These are phyloP conservation scores for Yamadazyma diddensiae DNA, from an alignment of 1,139 yeast genomes.

Conservation along the genomic window DNA sequence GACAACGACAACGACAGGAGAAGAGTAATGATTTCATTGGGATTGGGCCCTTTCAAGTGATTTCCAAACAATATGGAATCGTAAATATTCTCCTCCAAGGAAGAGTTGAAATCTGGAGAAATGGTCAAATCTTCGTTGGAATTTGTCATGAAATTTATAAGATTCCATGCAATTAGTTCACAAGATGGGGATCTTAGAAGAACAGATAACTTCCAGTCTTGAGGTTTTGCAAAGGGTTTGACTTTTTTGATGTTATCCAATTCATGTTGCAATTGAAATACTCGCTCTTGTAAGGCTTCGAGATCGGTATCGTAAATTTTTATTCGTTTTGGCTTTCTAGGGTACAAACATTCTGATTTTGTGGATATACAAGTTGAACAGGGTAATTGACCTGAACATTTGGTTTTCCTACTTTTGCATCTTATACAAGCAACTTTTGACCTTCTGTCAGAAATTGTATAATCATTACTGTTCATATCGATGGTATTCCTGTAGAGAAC, in stretches of 20 bases:
- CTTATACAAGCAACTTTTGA: slow-evolving; percentile 22
- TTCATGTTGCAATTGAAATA: slow-evolving; percentile 14
- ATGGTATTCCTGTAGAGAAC: too few relatives aligned
- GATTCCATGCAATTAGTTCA: slow-evolving; percentile 27
- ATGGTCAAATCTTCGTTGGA: slow-evolving; percentile 12
- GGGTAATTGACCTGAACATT: slow-evolving; percentile 25
- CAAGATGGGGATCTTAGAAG: slow-evolving; percentile 25
- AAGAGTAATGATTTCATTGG: slow-evolving; percentile 2
- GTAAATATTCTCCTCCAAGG: slow-evolving; percentile 23
- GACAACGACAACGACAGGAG: background rate
- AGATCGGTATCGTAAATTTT: slow-evolving; percentile 22
- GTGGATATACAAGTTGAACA: slow-evolving; percentile 19
- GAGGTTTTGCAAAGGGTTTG: slow-evolving; percentile 3
- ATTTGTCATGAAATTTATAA: slow-evolving; percentile 17
- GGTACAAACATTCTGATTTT: slow-evolving; percentile 21
- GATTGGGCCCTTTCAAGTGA: slow-evolving; percentile 2
- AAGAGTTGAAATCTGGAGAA: slow-evolving; percentile 25
- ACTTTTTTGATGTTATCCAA: slow-evolving; percentile 6
- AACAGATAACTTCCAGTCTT: slow-evolving; percentile 16
- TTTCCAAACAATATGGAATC: slow-evolving; percentile 15
- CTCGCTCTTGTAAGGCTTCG: slow-evolving; percentile 18
- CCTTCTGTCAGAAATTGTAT: slow-evolving; percentile 4
- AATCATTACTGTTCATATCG: background rate
- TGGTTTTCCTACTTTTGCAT: slow-evolving; percentile 25
- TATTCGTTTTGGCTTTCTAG: slow-evolving; percentile 21